Conservation (phyloP, 306 rosid species). For the Nissolia schottii region DNA sequence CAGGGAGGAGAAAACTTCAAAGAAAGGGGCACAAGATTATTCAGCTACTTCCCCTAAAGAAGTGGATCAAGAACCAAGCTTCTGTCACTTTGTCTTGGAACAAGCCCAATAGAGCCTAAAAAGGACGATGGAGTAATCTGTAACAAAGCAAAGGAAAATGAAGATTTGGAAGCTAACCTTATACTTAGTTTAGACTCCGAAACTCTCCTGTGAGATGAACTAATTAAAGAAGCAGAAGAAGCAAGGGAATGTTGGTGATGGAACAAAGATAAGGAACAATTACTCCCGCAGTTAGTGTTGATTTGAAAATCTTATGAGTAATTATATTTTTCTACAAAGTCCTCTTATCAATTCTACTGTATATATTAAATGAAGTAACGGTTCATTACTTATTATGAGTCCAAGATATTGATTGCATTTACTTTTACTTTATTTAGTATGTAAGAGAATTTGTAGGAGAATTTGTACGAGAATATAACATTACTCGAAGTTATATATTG, state of each 20-base stretch:
- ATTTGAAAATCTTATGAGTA: no score
- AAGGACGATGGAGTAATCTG: conserved; percentile 17
- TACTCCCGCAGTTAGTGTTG: conserved; percentile 44
- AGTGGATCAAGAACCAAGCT: conserved; percentile 43
- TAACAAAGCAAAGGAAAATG: conserved; percentile 21
- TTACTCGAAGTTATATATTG: background rate
- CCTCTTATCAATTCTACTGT: no score
- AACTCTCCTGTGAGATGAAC: conserved; percentile 32
- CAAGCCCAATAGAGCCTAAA: conserved; percentile 25
- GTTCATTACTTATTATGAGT: no score
- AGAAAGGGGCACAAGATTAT: background rate
- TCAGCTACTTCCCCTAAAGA: conserved; percentile 23
- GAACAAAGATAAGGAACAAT: no score
- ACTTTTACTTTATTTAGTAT: no score
- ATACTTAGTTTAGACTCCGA: conserved; percentile 48
- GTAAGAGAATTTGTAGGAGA: no score
- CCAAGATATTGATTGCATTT: no score
- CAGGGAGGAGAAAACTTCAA: conserved; percentile 27
- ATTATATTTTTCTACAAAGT: no score
- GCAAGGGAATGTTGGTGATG: no score
- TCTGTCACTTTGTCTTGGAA: conserved; percentile 63
- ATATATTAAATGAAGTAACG: no score
- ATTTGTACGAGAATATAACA: no score
- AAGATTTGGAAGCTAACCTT: conserved; percentile 29
- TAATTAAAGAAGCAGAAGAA: conserved; percentile 38